Base-by-base conservation (phyloP, 2,329 filamentous ascomycete species). In the Neonectria sp. region DNA sequence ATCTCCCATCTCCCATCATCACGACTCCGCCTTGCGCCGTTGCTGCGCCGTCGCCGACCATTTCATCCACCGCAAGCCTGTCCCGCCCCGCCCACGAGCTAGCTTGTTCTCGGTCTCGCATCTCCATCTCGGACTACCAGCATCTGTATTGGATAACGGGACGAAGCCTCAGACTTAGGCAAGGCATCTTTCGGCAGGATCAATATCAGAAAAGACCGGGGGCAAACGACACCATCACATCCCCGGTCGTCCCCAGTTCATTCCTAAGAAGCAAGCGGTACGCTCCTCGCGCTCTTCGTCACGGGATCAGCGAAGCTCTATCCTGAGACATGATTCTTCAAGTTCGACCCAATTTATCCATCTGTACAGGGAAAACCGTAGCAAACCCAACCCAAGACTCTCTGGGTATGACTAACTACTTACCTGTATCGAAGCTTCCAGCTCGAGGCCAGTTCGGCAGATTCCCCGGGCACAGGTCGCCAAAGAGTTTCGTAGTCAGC, bases 11-110 rank as follows among this genome's bases (percentile, higher is more conserved):
- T 15, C n/a, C 37, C 37, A 40, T 40, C 15, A 46, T 45, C 43
- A 27, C 49, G 59, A 45, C 59, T 61, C 59, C 59, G 59, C 59
- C 59, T 55, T 29, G 25, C 49, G 11, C 29, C 21, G 37, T 37
- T 40, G n/a, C 40, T 49, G 25, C 55, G 29, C 43, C 43, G 43
- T 37, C 43, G n/a, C 43, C 55, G 17, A 52, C 17, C 49, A 52
- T 33, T 31, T 33, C 4, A n/a, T 13, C 17, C 49, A 48, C 49
- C 8, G 17, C 27, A 52, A 52, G 17, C 27, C 27, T 8, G 49
- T 27, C 17, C 49, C 49, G 17, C 49, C 17, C 49, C 49, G 17
- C 29, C 27, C 15, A 33, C 15, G 35, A 40, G 35, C 13, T 29
- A 52, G 49, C 27, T 29, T 13, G 31, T 52, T 33, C 49, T 52